Conservation (phyloP, 805 yeast species). For the Metschnikowia reukaufii region DNA sequence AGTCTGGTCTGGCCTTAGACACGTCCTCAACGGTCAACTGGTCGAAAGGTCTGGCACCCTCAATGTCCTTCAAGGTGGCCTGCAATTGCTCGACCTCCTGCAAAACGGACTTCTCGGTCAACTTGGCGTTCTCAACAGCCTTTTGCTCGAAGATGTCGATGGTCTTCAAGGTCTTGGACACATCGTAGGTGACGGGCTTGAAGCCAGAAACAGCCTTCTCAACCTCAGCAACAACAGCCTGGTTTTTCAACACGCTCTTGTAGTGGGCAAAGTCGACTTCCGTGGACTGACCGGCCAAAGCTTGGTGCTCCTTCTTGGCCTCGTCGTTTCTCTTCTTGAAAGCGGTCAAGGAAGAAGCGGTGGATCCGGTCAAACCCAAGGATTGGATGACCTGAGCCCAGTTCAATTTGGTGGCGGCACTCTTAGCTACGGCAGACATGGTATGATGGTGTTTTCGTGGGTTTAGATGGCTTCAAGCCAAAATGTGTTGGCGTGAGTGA, state of each 20-base stretch:
- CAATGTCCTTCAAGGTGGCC: conserved; percentile 88
- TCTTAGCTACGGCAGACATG: conserved; percentile 45
- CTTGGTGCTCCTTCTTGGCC: conserved; percentile 79
- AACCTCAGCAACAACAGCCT: conserved; percentile 72
- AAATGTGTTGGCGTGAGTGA: conserved; percentile 5
- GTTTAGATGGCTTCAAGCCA: not conserved
- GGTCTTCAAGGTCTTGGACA: conserved; percentile 84
- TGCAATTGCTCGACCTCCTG: conserved; percentile 83
- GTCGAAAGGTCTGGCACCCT: conserved; percentile 96
- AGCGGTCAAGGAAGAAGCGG: conserved; percentile 82
- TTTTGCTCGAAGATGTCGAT: conserved; percentile 92
- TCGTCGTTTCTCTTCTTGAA: conserved; percentile 99
- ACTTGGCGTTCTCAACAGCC: conserved; percentile 93
- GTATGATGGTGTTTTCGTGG: conserved; percentile 2
- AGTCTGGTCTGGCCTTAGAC: conserved; percentile 93
- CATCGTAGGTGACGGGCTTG: conserved; percentile 83
- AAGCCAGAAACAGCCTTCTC: conserved; percentile 73
- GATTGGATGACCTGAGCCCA: conserved; percentile 90
- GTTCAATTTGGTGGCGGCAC: conserved; percentile 84
- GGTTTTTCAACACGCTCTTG: conserved; percentile 79
- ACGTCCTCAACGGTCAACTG: conserved; percentile 95
- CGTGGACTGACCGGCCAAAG: conserved; percentile 69
- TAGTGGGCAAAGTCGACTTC: conserved; percentile 80
- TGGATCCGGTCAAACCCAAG: conserved; percentile 88
- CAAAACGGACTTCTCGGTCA: conserved; percentile 84